Evolutionary conservation across 2,329 filamentous ascomycete species (phyloP).

Genomic region (Akanthomyces dipterigenus): DNA sequence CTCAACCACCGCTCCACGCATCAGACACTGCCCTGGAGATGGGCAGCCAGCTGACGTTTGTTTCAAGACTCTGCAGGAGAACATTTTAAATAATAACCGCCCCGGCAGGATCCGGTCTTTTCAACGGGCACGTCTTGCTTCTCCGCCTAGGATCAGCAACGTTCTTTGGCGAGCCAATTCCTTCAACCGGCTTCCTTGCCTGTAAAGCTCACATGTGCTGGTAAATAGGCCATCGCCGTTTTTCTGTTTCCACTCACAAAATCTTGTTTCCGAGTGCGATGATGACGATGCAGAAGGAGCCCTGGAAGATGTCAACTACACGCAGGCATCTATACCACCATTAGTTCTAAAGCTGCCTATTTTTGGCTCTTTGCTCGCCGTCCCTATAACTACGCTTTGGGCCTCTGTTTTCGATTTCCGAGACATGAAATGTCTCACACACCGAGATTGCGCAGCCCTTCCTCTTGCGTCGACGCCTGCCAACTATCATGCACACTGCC

Average conservation of each 20-base stretch:
- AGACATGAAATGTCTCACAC: slow-evolving; percentile 3
- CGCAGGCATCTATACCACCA: not conserved
- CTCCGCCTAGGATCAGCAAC: not conserved
- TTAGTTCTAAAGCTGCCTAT: not conserved
- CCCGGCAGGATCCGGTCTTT: not conserved
- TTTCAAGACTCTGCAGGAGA: not conserved
- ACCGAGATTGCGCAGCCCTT: not conserved
- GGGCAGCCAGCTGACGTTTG: not conserved
- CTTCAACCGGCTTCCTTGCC: not conserved
- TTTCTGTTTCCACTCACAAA: not conserved
- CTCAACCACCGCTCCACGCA: not conserved
- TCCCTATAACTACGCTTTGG: not conserved
- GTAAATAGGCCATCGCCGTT: too few species aligned
- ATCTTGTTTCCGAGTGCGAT: too few species aligned
- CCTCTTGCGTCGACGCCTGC: not conserved
- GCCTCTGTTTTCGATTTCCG: not conserved
- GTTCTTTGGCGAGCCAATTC: not conserved
- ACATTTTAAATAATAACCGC: not conserved
- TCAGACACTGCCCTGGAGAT: not conserved
- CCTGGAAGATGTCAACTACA: not conserved
- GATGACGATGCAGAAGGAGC: not conserved
- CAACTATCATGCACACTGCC: not conserved
- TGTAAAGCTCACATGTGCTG: not conserved
- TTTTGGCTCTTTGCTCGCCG: not conserved
- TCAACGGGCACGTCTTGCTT: not conserved